These are phyloP conservation scores for Letharia columbiana DNA, from an alignment of 495 filamentous ascomycete genomes.

Conservation along the genomic window DNA sequence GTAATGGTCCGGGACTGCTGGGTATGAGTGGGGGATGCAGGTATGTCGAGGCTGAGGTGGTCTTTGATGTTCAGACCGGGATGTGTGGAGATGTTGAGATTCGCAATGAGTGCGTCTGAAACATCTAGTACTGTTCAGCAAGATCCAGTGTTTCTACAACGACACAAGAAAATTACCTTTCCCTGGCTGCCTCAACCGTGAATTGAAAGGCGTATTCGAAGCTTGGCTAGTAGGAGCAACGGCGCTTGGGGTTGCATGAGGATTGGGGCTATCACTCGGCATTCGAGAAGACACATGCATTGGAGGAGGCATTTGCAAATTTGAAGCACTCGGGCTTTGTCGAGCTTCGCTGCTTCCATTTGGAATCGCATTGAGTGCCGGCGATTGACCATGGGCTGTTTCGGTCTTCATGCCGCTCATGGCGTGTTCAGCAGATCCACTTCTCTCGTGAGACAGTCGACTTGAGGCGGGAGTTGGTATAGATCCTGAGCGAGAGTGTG, in stretches of 20 bases:
- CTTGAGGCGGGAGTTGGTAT: slow-evolving; percentile 17
- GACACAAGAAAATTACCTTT: slow-evolving; percentile 39
- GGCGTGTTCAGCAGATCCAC: slow-evolving; percentile 31
- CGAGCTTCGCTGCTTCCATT: slow-evolving; percentile 28
- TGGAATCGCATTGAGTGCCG: slow-evolving; percentile 26
- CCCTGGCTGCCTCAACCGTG: slow-evolving; percentile 39
- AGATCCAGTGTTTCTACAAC: not conserved
- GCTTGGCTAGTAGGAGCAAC: slow-evolving; percentile 20
- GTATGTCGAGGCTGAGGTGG: slow-evolving; percentile 48
- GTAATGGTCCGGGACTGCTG: slow-evolving; percentile 63
- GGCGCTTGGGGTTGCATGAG: slow-evolving; percentile 25
- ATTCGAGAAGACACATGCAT: slow-evolving; percentile 29
- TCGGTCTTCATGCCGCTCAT: slow-evolving; percentile 39
- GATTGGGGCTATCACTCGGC: slow-evolving; percentile 31
- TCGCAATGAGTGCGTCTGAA: slow-evolving; percentile 55
- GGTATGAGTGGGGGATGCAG: slow-evolving; percentile 49
- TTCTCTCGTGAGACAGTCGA: slow-evolving; percentile 20
- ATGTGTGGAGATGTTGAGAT: slow-evolving; percentile 57
- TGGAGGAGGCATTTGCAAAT: slow-evolving; percentile 34
- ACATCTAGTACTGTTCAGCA: slow-evolving; percentile 30
- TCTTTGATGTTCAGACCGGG: slow-evolving; percentile 48
- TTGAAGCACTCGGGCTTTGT: slow-evolving; percentile 25
- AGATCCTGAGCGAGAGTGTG: slow-evolving; percentile 20
- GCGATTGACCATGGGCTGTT: slow-evolving; percentile 33
- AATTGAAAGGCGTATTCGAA: slow-evolving; percentile 30